Evolutionary conservation across 2,329 filamentous ascomycete genomes (phyloP).

Genomic region (Cercospora beticola): DNA sequence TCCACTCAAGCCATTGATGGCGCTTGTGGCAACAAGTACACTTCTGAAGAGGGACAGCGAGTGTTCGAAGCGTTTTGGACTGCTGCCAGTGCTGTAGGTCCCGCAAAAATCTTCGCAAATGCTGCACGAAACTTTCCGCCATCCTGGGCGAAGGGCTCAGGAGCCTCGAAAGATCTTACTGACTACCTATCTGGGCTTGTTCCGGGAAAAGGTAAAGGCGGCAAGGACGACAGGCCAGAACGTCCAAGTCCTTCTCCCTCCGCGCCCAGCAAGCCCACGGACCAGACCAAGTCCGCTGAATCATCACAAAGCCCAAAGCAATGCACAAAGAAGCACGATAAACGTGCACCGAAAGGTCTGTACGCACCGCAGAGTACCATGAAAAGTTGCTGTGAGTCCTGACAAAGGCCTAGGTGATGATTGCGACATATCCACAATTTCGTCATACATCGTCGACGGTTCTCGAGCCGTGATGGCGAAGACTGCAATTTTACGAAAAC

Average conservation of each 20-base stretch:
- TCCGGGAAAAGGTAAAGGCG: background rate
- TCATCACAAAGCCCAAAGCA: background rate
- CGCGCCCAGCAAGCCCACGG: background rate
- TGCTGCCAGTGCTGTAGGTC: background rate
- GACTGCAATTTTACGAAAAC: no score
- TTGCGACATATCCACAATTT: no score
- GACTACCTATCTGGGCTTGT: background rate
- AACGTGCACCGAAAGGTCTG: background rate
- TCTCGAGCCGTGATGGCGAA: background rate
- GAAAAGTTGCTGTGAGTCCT: no score
- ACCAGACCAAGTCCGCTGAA: background rate
- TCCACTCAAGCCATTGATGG: background rate
- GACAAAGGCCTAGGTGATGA: no score
- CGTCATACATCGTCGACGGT: no score
- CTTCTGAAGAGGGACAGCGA: background rate
- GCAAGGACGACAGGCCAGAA: background rate
- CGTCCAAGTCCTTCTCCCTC: background rate
- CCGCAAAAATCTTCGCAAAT: background rate
- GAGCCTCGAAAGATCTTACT: background rate
- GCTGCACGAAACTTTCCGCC: background rate
- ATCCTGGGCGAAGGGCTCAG: background rate
- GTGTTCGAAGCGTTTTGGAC: conserved; percentile 1
- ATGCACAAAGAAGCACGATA: background rate
- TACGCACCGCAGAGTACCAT: no score
- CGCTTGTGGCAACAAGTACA: conserved; percentile 1